These are phyloP conservation scores for Eucalyptus tenuipes DNA, from an alignment of 345 rosid genomes.

Conservation along the genomic window DNA sequence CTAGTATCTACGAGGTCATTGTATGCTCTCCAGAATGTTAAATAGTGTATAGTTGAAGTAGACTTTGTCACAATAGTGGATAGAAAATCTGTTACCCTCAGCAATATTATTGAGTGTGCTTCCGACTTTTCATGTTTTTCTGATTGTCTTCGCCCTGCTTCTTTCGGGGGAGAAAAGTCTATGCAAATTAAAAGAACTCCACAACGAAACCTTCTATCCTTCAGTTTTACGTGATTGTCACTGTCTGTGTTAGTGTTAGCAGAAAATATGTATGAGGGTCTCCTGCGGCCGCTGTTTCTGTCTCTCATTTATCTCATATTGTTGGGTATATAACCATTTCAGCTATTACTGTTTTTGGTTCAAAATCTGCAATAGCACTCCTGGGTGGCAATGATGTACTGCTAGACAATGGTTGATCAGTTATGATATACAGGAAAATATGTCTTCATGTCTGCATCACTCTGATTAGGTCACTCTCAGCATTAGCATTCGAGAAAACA, in stretches of 20 bases:
- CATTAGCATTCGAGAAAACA: not conserved
- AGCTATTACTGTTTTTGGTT: not conserved
- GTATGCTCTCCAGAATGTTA: not conserved
- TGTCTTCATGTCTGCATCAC: not conserved
- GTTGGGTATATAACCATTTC: not conserved
- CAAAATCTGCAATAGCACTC: not conserved
- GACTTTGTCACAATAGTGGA: not conserved
- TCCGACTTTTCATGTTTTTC: not conserved
- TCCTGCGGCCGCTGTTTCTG: not conserved
- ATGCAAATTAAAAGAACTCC: not conserved
- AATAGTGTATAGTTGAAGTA: not conserved
- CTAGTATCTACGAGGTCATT: not conserved
- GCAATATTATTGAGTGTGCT: not conserved
- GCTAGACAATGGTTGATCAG: not conserved
- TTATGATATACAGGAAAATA: not conserved
- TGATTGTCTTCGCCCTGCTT: not conserved
- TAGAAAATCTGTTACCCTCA: not conserved
- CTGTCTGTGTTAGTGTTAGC: not conserved
- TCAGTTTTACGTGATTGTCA: not conserved
- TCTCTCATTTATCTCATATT: not conserved
- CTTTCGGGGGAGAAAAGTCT: not conserved
- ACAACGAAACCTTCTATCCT: not conserved
- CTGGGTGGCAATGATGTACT: not conserved
- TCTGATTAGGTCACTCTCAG: not conserved
- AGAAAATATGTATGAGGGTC: not conserved